Evolutionary conservation across 805 yeast genomes (phyloP), one percentile per base, ranked within the genome.

Genomic region (Saccharomyces mikatae): DNA sequence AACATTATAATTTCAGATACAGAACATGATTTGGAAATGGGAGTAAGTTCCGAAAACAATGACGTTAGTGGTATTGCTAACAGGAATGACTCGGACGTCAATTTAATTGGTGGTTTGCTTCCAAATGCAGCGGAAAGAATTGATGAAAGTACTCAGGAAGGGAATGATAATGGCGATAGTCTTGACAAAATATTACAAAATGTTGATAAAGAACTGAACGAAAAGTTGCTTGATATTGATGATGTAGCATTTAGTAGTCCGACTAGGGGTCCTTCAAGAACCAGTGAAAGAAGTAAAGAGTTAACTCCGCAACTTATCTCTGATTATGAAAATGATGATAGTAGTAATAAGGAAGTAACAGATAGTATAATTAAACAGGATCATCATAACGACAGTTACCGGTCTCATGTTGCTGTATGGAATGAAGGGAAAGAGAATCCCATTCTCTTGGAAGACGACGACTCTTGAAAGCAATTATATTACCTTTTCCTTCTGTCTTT

Each of bases 1-100:
- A 58, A 52, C 14, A 49, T 59, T 17, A 46, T 58, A 13, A 53
- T 61, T 11, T 62, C 63, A n/a, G 66, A 62, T 49, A 44, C 53
- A n/a, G 62, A 60, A 22, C 51, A 44, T 17, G 63, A 61, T 54
- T 56, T 54, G 44, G 24, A 17, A 17, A 17, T 11, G 8, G 24
- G 44, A 17, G 24, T n/a, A 6, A 36, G 17, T 36, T 36, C 22
- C 9, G 24, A 36, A 17, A 36, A 17, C 13, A 32, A 32, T n/a
- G n/a, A 32, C 9, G 17, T 13, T 17, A 36, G 44, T 36, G 3
- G 44, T 36, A 17, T 36, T 36, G 17, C 24, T 36, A 36, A 36
- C 22, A 36, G 17, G 44, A 24, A 36, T 17, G 44, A 36, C 44
- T 36, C 44, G 32, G 64, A 61, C 53, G 66, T 62, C 21, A 61